Evolutionary conservation across 768 basidiomycete genomes (phyloP).

Genomic region (Amanita exitialis): DNA sequence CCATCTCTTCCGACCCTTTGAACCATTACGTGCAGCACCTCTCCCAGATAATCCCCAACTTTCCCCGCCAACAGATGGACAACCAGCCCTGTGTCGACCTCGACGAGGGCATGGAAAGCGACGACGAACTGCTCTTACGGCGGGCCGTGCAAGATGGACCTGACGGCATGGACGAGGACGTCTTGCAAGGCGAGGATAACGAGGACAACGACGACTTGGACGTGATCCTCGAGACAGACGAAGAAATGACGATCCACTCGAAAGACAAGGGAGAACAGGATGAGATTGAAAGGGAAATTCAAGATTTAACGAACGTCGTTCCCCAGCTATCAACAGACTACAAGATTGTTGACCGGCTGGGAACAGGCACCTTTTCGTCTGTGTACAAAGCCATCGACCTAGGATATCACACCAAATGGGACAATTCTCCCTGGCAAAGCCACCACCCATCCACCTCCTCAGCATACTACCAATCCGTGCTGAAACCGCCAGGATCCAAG

Average conservation of each 20-base stretch:
- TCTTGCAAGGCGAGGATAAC: constrained; percentile 9
- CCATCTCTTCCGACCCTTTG: constrained; percentile 13
- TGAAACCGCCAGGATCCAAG: constrained; percentile 31
- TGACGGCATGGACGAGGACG: constrained; percentile 9
- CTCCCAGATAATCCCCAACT: constrained; percentile 7
- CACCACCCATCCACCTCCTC: constrained; percentile 52
- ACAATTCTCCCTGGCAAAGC: constrained; percentile 68
- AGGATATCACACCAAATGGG: constrained; percentile 62
- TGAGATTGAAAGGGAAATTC: constrained; percentile 73
- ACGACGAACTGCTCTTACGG: constrained; percentile 26
- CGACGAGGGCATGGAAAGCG: constrained; percentile 41
- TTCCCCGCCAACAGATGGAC: constrained; percentile 3
- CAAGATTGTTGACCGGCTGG: constrained; percentile 79
- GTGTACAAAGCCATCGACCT: constrained; percentile 97
- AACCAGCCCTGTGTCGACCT: constrained; percentile 27
- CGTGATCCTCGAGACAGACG: constrained; percentile 35
- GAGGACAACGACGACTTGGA: constrained; percentile 20
- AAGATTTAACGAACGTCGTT: constrained; percentile 54
- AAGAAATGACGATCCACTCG: constrained; percentile 47
- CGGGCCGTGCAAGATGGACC: constrained; percentile 2
- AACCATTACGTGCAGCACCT: constrained; percentile 11
- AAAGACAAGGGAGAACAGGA: constrained; percentile 58
- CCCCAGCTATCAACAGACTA: constrained; percentile 62
- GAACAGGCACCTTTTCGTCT: constrained; percentile 96
- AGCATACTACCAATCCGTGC: constrained; percentile 50